Conservation (phyloP, 768 basidiomycete genomes). For the Candolleomyces efflorescens region DNA sequence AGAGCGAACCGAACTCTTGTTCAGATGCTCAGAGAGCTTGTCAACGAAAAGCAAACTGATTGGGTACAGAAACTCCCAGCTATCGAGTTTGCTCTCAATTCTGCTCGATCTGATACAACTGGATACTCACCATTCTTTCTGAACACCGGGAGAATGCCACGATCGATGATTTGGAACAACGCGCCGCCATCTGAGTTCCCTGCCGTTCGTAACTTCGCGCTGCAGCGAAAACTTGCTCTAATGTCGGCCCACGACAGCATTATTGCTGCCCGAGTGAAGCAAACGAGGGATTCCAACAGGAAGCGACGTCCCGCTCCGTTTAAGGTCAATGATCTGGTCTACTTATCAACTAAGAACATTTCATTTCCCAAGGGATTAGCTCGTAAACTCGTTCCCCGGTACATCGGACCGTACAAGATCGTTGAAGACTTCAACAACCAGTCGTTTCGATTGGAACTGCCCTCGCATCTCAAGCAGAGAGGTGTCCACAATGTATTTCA, state of each 20-base stretch:
- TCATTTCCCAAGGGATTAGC: constrained; percentile 16
- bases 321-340: constrained; percentile 13
- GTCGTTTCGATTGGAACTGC: constrained; percentile 12
- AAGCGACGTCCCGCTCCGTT: constrained; percentile 15
- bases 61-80: constrained; percentile 25
- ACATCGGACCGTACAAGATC: constrained; percentile 18
- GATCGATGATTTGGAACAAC: constrained; percentile 18
- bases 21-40: constrained; percentile 19
- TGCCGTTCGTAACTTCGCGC: constrained; percentile 16
- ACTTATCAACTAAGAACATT: constrained; percentile 18
- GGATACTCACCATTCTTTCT: constrained; percentile 24
- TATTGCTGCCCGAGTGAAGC: constrained; percentile 23
- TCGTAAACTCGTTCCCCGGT: constrained; percentile 19
- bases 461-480: constrained; percentile 13
- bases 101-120: constrained; percentile 14
- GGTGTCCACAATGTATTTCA: constrained; percentile 24
- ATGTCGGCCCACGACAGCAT: constrained; percentile 31
- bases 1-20: constrained; percentile 15
- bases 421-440: constrained; percentile 13
- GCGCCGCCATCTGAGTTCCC: constrained; percentile 13
- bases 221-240: constrained; percentile 18
- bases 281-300: constrained; percentile 24
- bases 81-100: constrained; percentile 20
- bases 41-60: constrained; percentile 25
- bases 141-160: constrained; percentile 17